phyloP scores from a whole-genome alignment of 495 filamentous ascomycete species.

The Cercophora sp. region DNA sequence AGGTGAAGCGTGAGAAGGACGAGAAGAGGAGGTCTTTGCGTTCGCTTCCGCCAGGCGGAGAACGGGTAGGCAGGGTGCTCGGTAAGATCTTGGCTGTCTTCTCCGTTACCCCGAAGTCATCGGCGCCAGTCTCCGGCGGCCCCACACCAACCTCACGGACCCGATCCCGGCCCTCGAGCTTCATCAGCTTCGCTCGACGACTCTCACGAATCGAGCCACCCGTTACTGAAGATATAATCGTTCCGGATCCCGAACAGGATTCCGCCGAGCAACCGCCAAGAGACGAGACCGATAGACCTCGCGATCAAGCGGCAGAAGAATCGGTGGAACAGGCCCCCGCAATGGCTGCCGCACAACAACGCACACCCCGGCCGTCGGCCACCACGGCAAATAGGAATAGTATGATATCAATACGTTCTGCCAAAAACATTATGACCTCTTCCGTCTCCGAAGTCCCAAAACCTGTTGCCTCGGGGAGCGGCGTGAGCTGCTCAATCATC shows the following conservation, averaged over 20 bases:
- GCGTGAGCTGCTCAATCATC: slow-evolving; percentile 65
- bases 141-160: slow-evolving; percentile 1
- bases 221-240: slow-evolving; percentile 18
- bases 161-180: slow-evolving; percentile 25
- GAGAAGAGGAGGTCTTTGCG: slow-evolving; percentile 33
- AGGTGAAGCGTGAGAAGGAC: slow-evolving; percentile 33
- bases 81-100: slow-evolving; percentile 41
- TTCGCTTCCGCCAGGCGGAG: slow-evolving; percentile 28
- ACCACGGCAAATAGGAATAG: slow-evolving; percentile 34
- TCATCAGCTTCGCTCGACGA: slow-evolving; percentile 27
- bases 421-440: slow-evolving; percentile 39
- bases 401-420: slow-evolving; percentile 41
- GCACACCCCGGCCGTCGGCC: slow-evolving; percentile 14
- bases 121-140: slow-evolving; percentile 13
- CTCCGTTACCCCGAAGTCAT: slow-evolving; percentile 21
- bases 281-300: background rate
- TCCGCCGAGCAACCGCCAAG: background rate
- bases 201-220: slow-evolving; percentile 17
- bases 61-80: slow-evolving; percentile 30
- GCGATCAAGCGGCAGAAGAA: background rate
- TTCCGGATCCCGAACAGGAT: background rate
- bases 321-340: background rate
- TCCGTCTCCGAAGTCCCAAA: slow-evolving; percentile 52
- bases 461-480: slow-evolving; percentile 69
- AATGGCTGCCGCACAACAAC: slow-evolving; percentile 8